These are phyloP conservation scores for Microbotryum lychnidis-dioicae DNA, from an alignment of 1,284 basidiomycete genomes.

Conservation along the genomic window DNA sequence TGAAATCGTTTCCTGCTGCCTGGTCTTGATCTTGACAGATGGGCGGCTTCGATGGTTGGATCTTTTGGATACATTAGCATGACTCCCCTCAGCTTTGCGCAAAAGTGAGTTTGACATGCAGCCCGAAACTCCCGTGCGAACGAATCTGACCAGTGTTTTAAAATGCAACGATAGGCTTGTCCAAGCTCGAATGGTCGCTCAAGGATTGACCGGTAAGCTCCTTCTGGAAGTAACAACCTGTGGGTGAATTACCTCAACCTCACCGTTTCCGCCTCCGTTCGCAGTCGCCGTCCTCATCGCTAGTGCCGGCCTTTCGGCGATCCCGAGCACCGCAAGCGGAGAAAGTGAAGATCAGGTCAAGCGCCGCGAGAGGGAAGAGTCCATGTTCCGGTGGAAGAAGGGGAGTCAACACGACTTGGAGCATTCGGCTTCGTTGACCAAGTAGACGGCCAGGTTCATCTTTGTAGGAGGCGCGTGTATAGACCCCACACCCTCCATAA, in stretches of 20 bases:
- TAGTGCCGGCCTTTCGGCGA: conserved; percentile 22
- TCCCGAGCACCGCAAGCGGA: conserved; percentile 17
- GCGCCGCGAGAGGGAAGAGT: conserved; percentile 18
- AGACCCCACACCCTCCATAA: too few relatives aligned
- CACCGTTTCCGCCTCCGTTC: too few relatives aligned
- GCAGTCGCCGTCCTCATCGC: conserved; percentile 27
- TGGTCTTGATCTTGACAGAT: conserved; percentile 2
- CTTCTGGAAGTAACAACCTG: too few relatives aligned
- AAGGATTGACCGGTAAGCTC: conserved; percentile 16
- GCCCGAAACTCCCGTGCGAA: too few relatives aligned
- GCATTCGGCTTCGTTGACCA: neutral
- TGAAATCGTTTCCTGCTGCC: too few relatives aligned
- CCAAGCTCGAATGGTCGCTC: conserved; percentile 30
- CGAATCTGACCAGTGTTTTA: neutral
- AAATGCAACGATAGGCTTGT: too few relatives aligned
- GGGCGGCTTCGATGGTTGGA: conserved; percentile 25
- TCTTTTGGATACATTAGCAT: conserved; percentile 28
- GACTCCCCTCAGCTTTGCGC: conserved; percentile 25
- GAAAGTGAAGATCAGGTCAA: conserved; percentile 3
- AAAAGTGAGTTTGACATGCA: conserved; percentile 9
- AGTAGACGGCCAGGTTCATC: too few relatives aligned
- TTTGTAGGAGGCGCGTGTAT: too few relatives aligned
- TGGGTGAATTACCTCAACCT: too few relatives aligned
- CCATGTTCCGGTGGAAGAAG: conserved; percentile 27
- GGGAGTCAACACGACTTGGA: conserved; percentile 11